phyloP scores from a whole-genome alignment of 208 protist genomes.

The Wallacemonas sp. region DNA sequence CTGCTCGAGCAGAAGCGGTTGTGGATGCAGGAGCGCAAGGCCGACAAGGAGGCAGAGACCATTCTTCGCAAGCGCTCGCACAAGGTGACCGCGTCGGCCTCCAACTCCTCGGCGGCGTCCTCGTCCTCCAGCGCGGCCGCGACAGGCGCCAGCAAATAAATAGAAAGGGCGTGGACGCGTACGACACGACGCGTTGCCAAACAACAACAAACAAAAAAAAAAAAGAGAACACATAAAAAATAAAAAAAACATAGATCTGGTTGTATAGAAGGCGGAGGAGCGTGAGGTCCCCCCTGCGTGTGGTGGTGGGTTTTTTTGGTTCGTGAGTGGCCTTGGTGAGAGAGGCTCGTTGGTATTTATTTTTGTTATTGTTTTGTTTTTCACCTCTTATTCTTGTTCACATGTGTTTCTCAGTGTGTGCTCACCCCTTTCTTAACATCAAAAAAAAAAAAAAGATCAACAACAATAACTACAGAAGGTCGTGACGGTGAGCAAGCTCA shows the following conservation, averaged over 20 bases:
- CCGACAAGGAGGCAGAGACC: conserved; percentile 66
- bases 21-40: conserved; percentile 76
- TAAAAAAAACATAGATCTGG: neutral
- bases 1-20: conserved; percentile 75
- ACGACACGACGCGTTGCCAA: neutral
- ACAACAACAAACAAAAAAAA: neutral
- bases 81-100: neutral
- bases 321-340: too few species aligned
- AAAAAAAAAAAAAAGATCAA: neutral
- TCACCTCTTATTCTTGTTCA: neutral
- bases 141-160: conserved; percentile 2
- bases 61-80: conserved; percentile 72
- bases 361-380: too few species aligned
- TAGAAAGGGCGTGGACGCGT: neutral
- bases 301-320: too few species aligned
- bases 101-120: neutral
- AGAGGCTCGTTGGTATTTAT: too few species aligned
- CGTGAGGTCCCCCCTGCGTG: too few species aligned
- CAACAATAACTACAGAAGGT: too few species aligned
- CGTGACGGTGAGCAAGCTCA: too few species aligned
- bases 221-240: neutral
- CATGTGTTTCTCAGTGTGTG: neutral
- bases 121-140: conserved; percentile 18
- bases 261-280: neutral
- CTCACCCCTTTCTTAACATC: neutral